Percentiles rank a stretch among this genome's conserved stretches.
These are phyloP conservation scores for Neurospora sp. DNA, from an alignment of 495 filamentous ascomycete species.

Conservation along the genomic window DNA sequence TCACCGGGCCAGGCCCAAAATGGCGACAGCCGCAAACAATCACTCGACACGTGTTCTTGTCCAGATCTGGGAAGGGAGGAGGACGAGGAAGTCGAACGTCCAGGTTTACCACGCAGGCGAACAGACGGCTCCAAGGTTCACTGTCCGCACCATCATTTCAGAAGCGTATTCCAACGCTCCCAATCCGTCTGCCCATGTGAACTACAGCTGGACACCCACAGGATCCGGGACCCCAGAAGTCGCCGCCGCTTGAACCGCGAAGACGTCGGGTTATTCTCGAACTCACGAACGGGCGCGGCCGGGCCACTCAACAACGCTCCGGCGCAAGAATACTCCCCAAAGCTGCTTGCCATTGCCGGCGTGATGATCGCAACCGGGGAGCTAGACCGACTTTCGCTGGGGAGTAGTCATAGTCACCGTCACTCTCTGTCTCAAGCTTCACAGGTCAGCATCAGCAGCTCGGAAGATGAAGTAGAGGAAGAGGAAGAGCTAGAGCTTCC, in stretches of 20 bases:
- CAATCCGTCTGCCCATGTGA: slow-evolving; percentile 7
- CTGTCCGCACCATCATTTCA: neutral
- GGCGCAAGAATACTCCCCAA: neutral
- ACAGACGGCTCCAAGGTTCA: neutral
- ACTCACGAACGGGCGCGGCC: neutral
- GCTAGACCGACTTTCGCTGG: slow-evolving; percentile 10
- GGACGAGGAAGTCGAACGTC: neutral
- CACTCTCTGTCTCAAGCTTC: neutral
- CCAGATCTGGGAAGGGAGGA: slow-evolving; percentile 4
- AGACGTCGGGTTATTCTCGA: neutral
- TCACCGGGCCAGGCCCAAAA: neutral
- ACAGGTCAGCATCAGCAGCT: neutral
- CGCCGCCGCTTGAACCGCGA: slow-evolving; percentile 9
- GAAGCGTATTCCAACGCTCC: slow-evolving; percentile 2
- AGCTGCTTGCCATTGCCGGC: slow-evolving; percentile 13
- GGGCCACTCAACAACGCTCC: neutral
- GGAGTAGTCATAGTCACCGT: neutral
- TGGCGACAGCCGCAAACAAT: neutral
- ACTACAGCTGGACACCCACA: neutral
- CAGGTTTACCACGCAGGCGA: neutral
- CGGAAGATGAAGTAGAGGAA: neutral
- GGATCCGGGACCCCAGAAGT: neutral
- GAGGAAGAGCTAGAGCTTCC: neutral
- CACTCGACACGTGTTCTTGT: slow-evolving; percentile 6
- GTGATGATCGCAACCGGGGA: slow-evolving; percentile 17